Percentiles rank a stretch among this genome's conserved stretches.
Conservation (phyloP, 2,329 filamentous ascomycete genomes). For the Aspergillus pseudoviridinutans region DNA sequence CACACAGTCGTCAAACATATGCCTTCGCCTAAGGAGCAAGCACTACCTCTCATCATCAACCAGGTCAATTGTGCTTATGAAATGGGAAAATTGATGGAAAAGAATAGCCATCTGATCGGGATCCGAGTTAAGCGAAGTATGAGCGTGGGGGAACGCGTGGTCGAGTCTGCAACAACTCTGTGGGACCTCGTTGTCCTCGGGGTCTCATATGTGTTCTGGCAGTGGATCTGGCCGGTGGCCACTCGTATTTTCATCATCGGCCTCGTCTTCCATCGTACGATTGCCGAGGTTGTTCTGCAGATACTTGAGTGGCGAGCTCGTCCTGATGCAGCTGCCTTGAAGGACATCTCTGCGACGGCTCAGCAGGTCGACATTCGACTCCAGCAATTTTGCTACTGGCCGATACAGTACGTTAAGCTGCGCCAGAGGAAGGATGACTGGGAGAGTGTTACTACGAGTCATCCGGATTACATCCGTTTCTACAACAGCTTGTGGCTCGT, state of each 20-base stretch:
- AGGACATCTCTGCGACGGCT: conserved; percentile 92
- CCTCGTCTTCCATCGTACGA: conserved; percentile 73
- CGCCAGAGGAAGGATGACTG: conserved; percentile 87
- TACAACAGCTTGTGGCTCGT: conserved; percentile 99
- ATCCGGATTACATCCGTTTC: conserved; percentile 97
- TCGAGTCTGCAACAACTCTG: conserved; percentile 84
- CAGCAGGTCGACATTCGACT: conserved; percentile 96
- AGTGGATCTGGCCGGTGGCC: conserved; percentile 75
- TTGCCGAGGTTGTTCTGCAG: conserved; percentile 72
- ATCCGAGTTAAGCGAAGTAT: conserved; percentile 75
- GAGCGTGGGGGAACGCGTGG: conserved; percentile 90
- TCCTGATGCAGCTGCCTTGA: conserved; percentile 76
- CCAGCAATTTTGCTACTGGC: conserved; percentile 99
- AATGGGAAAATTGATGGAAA: conserved; percentile 77
- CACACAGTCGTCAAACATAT: conserved; percentile 78
- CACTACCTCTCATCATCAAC: conserved; percentile 75
- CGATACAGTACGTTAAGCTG: conserved; percentile 88
- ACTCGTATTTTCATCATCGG: conserved; percentile 69
- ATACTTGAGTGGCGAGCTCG: conserved; percentile 81
- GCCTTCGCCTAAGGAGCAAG: conserved; percentile 76
- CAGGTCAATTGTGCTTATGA: conserved; percentile 97
- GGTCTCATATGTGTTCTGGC: conserved; percentile 65
- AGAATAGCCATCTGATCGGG: conserved; percentile 81
- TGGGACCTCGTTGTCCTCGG: conserved; percentile 69
- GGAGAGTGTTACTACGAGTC: conserved; percentile 91